phyloP scores from a whole-genome alignment of 495 filamentous ascomycete species.

The Penicillium parvum region DNA sequence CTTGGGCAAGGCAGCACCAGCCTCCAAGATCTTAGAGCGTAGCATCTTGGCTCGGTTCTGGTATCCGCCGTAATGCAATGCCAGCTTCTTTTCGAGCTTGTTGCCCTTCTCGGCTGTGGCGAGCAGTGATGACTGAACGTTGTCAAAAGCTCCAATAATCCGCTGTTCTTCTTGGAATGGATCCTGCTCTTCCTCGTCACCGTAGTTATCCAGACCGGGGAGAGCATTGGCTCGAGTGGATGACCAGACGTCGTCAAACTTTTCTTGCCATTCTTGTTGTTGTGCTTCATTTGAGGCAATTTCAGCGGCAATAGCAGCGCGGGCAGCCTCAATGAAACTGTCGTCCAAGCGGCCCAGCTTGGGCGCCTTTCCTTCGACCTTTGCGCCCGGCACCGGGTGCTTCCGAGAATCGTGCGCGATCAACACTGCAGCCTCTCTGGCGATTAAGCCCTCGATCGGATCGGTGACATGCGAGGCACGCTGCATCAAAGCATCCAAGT shows the following conservation, averaged over 20 bases:
- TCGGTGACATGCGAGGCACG: slow-evolving; percentile 50
- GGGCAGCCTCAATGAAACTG: slow-evolving; percentile 63
- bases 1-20: slow-evolving; percentile 69
- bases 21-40: slow-evolving; percentile 75
- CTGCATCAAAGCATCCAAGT: slow-evolving; percentile 64
- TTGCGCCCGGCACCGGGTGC: slow-evolving; percentile 63
- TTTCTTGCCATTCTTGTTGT: slow-evolving; percentile 45
- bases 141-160: slow-evolving; percentile 42
- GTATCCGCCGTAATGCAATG: slow-evolving; percentile 82
- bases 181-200: slow-evolving; percentile 57
- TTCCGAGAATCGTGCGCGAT: slow-evolving; percentile 76
- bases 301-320: slow-evolving; percentile 71
- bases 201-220: slow-evolving; percentile 74
- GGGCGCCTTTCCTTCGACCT: slow-evolving; percentile 55
- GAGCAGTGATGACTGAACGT: slow-evolving; percentile 65
- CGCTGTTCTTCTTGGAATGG: slow-evolving; percentile 44
- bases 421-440: slow-evolving; percentile 69
- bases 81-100: slow-evolving; percentile 92
- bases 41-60: slow-evolving; percentile 79
- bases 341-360: slow-evolving; percentile 68
- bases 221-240: slow-evolving; percentile 56
- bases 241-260: slow-evolving; percentile 65
- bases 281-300: slow-evolving; percentile 43
- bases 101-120: slow-evolving; percentile 71
- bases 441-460: slow-evolving; percentile 58